phyloP scores from a whole-genome alignment of 2,329 filamentous ascomycete genomes.

The Ceratocystis alfenasii region DNA sequence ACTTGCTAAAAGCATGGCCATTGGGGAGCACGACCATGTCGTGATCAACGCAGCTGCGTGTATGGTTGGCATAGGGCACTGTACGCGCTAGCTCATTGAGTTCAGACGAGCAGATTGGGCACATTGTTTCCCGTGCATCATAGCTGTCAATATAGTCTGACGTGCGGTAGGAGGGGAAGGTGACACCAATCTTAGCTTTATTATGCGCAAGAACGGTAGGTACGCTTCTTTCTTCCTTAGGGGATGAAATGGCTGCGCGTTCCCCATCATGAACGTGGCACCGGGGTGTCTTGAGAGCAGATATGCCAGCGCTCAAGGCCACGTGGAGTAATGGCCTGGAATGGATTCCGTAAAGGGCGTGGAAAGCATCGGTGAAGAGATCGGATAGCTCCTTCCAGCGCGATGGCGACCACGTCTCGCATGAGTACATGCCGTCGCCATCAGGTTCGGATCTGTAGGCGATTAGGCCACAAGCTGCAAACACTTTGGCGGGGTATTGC shows the following conservation, averaged over 20 bases:
- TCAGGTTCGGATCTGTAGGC: slow-evolving; percentile 54
- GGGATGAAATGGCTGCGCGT: slow-evolving; percentile 16
- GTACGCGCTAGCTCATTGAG: slow-evolving; percentile 80
- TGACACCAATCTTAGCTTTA: slow-evolving; percentile 17
- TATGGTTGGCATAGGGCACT: slow-evolving; percentile 90
- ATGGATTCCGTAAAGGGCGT: slow-evolving; percentile 72
- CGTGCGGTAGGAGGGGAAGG: slow-evolving; percentile 18
- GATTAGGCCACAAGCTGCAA: slow-evolving; percentile 65
- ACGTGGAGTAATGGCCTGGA: slow-evolving; percentile 76
- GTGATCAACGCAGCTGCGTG: slow-evolving; percentile 80
- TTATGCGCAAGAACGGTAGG: neutral
- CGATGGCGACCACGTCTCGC: slow-evolving; percentile 53
- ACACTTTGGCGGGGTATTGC: slow-evolving; percentile 55
- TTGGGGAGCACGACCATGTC: slow-evolving; percentile 83
- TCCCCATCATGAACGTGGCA: slow-evolving; percentile 46
- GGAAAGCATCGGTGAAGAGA: slow-evolving; percentile 76
- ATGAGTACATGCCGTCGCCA: slow-evolving; percentile 33
- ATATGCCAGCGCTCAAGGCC: slow-evolving; percentile 80
- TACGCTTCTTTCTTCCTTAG: neutral
- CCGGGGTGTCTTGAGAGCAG: slow-evolving; percentile 86
- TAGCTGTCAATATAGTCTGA: slow-evolving; percentile 9
- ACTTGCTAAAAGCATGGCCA: slow-evolving; percentile 68
- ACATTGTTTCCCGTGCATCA: slow-evolving; percentile 40
- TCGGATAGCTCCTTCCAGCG: slow-evolving; percentile 68
- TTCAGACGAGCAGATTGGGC: slow-evolving; percentile 91